phyloP scores from a whole-genome alignment of 176 grass and related monocot genomes.

The Phoenix roebelenii region DNA sequence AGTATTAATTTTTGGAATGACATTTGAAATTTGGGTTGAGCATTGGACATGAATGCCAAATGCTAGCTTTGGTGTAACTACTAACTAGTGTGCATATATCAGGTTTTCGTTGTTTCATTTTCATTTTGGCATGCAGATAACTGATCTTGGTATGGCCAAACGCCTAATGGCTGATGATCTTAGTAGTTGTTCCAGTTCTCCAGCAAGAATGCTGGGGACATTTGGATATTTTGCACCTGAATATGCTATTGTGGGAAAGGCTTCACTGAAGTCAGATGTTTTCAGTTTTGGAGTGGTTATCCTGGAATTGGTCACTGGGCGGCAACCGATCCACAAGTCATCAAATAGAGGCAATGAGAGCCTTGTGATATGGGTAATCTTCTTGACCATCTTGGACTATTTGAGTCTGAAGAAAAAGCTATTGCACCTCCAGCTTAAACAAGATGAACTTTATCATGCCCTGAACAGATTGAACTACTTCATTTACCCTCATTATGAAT shows the following conservation, averaged over 20 bases:
- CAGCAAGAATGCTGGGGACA: conserved; percentile 84
- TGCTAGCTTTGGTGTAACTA: too few species aligned
- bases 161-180: conserved; percentile 76
- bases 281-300: conserved; percentile 98
- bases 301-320: conserved; percentile 85
- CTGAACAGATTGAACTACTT: too few species aligned
- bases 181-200: conserved; percentile 77
- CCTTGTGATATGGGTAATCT: conserved; percentile 39
- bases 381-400: background rate
- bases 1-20: too few species aligned
- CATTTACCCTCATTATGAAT: too few species aligned
- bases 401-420: background rate
- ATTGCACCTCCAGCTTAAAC: conserved; percentile 1
- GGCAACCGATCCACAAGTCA: conserved; percentile 68
- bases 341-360: conserved; percentile 58
- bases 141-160: conserved; percentile 96
- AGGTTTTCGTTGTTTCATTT: background rate
- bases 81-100: too few species aligned
- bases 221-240: conserved; percentile 98
- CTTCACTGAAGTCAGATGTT: conserved; percentile 88
- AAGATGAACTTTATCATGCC: too few species aligned
- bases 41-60: too few species aligned
- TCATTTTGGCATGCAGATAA: conserved; percentile 42
- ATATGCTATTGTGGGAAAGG: conserved; percentile 91
- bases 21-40: too few species aligned